Percentiles rank a stretch among this genome's conserved stretches.
Evolutionary conservation across 169 alveolate genomes (phyloP).

Genomic region (Theileria equi): DNA sequence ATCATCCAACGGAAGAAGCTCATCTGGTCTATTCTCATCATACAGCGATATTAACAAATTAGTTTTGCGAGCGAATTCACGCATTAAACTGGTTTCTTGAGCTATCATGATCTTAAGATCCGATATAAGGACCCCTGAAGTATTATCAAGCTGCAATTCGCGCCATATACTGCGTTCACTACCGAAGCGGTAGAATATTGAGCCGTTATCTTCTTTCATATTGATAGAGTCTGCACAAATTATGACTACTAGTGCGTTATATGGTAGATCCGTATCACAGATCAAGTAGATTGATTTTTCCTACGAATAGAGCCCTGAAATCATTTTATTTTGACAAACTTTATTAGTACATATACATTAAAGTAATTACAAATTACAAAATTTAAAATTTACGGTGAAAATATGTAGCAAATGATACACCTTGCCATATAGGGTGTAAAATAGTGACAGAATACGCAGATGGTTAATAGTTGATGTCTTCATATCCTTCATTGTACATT

Average conservation of each 20-base stretch:
- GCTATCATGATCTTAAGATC: constrained; percentile 59
- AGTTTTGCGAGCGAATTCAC: constrained; percentile 58
- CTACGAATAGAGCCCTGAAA: not conserved
- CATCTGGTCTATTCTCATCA: constrained; percentile 37
- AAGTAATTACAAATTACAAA: too few relatives aligned
- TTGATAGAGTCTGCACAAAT: too few relatives aligned
- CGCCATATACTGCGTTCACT: constrained; percentile 68
- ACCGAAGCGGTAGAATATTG: constrained; percentile 61
- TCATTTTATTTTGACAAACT: not conserved
- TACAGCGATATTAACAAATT: constrained; percentile 42
- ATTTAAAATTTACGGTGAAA: not conserved
- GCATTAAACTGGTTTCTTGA: constrained; percentile 49
- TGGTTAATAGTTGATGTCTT: not conserved
- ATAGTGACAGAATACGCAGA: not conserved
- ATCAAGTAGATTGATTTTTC: not conserved
- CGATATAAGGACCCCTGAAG: constrained; percentile 48
- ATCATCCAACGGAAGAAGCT: constrained; percentile 41
- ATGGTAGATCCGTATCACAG: not conserved
- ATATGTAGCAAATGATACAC: not conserved
- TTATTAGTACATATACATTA: too few relatives aligned
- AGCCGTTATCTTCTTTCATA: constrained; percentile 20
- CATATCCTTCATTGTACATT: not conserved
- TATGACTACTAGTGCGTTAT: not conserved
- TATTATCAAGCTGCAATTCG: constrained; percentile 38
- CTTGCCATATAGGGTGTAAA: not conserved